Evolutionary conservation across 1,284 basidiomycete species (phyloP).

Genomic region (Leccinum fuscescens): DNA sequence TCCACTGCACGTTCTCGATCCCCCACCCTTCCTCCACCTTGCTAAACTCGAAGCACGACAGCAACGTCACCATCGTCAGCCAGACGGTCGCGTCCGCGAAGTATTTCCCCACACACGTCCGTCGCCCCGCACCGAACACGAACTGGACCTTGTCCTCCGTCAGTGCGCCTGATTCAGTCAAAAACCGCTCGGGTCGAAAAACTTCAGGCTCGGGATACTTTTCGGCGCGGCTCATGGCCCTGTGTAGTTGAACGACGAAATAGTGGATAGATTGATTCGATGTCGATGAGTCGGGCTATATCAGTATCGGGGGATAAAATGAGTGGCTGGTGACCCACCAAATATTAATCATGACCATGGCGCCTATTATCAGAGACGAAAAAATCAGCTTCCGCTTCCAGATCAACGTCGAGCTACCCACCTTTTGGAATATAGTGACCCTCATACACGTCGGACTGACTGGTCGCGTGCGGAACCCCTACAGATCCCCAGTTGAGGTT

Average conservation of each 20-base stretch:
- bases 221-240: constrained; percentile 46
- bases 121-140: constrained; percentile 50
- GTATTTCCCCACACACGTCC: constrained; percentile 4
- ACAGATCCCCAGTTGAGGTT: not conserved
- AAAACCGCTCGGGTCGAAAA: constrained; percentile 48
- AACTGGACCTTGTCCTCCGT: constrained; percentile 36
- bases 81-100: constrained; percentile 11
- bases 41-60: constrained; percentile 12
- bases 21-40: constrained; percentile 4
- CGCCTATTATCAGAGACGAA: not conserved
- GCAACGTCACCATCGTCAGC: constrained; percentile 7
- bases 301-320: not conserved
- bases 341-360: constrained; percentile 2
- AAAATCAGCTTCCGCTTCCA: not conserved
- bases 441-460: constrained; percentile 1
- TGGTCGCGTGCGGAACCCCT: constrained; percentile 5
- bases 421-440: constrained; percentile 4
- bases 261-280: not conserved
- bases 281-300: not conserved
- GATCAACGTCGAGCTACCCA: not conserved
- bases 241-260: not conserved
- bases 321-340: not conserved
- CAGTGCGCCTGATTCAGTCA: constrained; percentile 31
- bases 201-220: constrained; percentile 42
- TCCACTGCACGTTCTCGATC: constrained; percentile 2